Evolutionary conservation across 371 early-diverging fungal genomes (phyloP).

Genomic region (Cokeromyces recurvatus): DNA sequence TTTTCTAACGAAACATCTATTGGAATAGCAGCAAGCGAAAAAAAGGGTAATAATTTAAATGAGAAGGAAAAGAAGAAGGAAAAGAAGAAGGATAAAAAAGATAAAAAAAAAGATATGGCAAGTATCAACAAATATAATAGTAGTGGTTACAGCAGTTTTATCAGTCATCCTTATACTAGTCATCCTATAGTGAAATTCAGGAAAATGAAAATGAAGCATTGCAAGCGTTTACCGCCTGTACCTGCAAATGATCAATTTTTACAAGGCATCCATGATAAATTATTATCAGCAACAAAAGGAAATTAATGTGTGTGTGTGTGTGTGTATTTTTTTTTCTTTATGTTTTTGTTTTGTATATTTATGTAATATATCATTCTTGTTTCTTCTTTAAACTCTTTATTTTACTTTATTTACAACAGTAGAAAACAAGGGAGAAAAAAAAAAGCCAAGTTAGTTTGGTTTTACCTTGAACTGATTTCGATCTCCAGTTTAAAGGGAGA

Average conservation of each 20-base stretch:
- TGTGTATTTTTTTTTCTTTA: too few species aligned
- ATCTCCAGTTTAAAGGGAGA: too few species aligned
- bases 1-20: slow-evolving; percentile 8
- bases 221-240: slow-evolving; percentile 16
- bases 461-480: too few species aligned
- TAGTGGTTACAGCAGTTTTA: slow-evolving; percentile 7
- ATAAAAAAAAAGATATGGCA: slow-evolving; percentile 12
- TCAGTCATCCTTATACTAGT: slow-evolving; percentile 20
- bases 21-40: slow-evolving; percentile 12
- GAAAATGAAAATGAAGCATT: slow-evolving; percentile 15
- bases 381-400: too few species aligned
- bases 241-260: slow-evolving; percentile 20
- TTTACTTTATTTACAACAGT: too few species aligned
- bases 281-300: background rate
- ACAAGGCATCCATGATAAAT: slow-evolving; percentile 17
- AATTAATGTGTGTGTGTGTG: too few species aligned
- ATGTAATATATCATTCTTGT: too few species aligned
- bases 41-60: background rate
- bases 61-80: slow-evolving; percentile 5
- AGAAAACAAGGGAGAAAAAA: too few species aligned
- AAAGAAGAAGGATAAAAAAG: slow-evolving; percentile 11
- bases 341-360: too few species aligned
- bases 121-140: slow-evolving; percentile 2
- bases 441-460: too few species aligned
- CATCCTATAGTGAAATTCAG: slow-evolving; percentile 21